These are phyloP conservation scores for Podospora didyma DNA, from an alignment of 495 filamentous ascomycete species.

Conservation along the genomic window DNA sequence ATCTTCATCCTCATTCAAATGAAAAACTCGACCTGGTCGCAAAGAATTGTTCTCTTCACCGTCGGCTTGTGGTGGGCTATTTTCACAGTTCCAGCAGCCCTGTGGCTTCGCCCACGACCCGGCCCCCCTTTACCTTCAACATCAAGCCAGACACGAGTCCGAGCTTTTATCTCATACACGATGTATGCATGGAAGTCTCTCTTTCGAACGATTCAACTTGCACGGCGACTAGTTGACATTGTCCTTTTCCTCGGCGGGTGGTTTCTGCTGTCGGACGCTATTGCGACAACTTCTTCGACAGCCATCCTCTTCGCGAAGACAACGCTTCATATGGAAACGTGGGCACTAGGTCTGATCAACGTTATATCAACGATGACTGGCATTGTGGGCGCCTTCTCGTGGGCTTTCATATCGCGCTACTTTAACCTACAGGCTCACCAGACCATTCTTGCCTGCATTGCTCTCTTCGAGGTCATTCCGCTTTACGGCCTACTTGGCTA, in stretches of 20 bases:
- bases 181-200: conserved; percentile 81
- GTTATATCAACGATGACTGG: conserved; percentile 82
- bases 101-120: conserved; percentile 88
- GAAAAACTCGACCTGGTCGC: conserved; percentile 69
- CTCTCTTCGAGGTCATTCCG: conserved; percentile 86
- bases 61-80: conserved; percentile 93
- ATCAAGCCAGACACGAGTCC: conserved; percentile 19
- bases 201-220: conserved; percentile 71
- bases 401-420: conserved; percentile 68
- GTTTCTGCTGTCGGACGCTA: conserved; percentile 91
- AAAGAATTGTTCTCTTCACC: conserved; percentile 78
- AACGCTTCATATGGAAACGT: conserved; percentile 80
- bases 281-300: conserved; percentile 92
- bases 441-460: conserved; percentile 86
- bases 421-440: conserved; percentile 69
- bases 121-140: conserved; percentile 67
- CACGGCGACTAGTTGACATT: conserved; percentile 78
- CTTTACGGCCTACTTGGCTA: conserved; percentile 89
- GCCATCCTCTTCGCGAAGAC: conserved; percentile 96
- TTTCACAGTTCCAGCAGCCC: conserved; percentile 83
- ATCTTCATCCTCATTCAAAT: conserved; percentile 67
- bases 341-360: conserved; percentile 86
- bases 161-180: conserved; percentile 58
- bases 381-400: conserved; percentile 83
- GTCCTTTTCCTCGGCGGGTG: conserved; percentile 84